A percentile compares a stretch with the other conserved stretches of the same genome.
Evolutionary conservation across 306 rosid species (phyloP).

Genomic region (Fragaria vesca): DNA sequence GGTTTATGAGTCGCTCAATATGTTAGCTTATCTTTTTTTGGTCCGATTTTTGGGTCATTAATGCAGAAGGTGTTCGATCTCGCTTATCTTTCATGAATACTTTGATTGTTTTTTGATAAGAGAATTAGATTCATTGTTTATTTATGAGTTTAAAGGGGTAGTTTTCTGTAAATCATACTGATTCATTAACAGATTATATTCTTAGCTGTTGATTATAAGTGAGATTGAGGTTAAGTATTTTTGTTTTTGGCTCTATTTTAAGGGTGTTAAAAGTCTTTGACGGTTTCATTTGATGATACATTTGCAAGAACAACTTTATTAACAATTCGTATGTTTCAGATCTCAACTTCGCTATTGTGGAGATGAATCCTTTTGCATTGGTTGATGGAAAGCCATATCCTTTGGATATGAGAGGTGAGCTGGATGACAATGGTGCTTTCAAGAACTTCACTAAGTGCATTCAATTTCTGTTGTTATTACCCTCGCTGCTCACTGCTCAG

Average conservation of each 20-base stretch:
- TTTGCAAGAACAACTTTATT: neutral
- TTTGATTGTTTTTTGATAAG: too few relatives aligned
- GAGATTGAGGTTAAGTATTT: constrained; percentile 38
- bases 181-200: constrained; percentile 13
- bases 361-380: constrained; percentile 92
- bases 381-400: constrained; percentile 94
- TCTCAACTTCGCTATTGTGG: constrained; percentile 94
- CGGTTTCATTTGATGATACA: too few relatives aligned
- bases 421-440: constrained; percentile 94
- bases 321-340: constrained; percentile 40
- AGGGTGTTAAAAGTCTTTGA: constrained; percentile 45
- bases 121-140: too few relatives aligned
- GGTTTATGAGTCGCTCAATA: too few relatives aligned
- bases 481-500: constrained; percentile 8
- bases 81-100: too few relatives aligned
- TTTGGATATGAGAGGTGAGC: constrained; percentile 98
- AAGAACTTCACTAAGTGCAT: constrained; percentile 90
- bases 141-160: too few relatives aligned
- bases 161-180: too few relatives aligned
- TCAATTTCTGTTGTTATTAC: constrained; percentile 23
- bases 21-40: too few relatives aligned
- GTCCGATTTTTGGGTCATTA: too few relatives aligned
- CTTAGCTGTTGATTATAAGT: constrained; percentile 54
- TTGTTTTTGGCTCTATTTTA: constrained; percentile 58
- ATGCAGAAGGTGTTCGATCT: too few relatives aligned